Evolutionary conservation across 768 basidiomycete species (phyloP).

Genomic region (Hemileccinum rubropunctum): DNA sequence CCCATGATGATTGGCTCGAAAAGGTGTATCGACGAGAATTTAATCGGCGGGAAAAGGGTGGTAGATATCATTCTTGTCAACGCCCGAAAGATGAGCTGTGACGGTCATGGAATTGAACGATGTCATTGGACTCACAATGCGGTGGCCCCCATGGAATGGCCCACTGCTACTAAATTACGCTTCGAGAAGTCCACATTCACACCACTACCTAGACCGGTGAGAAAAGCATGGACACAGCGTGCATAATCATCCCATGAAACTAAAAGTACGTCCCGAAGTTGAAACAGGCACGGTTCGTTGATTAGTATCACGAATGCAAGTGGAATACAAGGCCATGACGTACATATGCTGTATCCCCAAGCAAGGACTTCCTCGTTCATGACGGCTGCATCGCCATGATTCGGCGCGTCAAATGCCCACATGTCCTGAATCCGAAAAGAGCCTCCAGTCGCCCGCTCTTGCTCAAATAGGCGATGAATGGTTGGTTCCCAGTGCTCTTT

Average conservation of each 20-base stretch:
- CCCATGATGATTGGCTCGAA: not conserved
- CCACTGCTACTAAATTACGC: not conserved
- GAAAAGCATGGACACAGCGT: conserved; percentile 5
- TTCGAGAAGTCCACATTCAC: conserved; percentile 8
- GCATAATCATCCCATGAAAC: conserved; percentile 5
- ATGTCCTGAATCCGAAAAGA: conserved; percentile 2
- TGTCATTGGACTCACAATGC: not conserved
- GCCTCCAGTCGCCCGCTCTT: not conserved
- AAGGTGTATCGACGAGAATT: conserved; percentile 7
- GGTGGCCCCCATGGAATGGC: not conserved
- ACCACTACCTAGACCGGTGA: not conserved
- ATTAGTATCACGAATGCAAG: not conserved
- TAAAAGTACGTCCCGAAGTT: not conserved
- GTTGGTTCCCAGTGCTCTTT: conserved; percentile 12
- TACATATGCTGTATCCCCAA: not conserved
- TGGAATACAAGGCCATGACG: not conserved
- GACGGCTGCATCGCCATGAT: conserved; percentile 10
- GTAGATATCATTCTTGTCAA: not conserved
- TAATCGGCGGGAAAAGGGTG: conserved; percentile 1
- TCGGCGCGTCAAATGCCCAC: conserved; percentile 7
- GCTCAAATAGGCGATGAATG: not conserved
- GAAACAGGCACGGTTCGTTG: not conserved
- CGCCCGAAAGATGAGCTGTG: not conserved
- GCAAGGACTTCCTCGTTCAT: conserved; percentile 7
- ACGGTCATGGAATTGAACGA: too few relatives aligned